A percentile compares a stretch with the other conserved stretches of the same genome.
phyloP scores from a whole-genome alignment of 257 asterid species.

The Ocimum tenuiflorum region DNA sequence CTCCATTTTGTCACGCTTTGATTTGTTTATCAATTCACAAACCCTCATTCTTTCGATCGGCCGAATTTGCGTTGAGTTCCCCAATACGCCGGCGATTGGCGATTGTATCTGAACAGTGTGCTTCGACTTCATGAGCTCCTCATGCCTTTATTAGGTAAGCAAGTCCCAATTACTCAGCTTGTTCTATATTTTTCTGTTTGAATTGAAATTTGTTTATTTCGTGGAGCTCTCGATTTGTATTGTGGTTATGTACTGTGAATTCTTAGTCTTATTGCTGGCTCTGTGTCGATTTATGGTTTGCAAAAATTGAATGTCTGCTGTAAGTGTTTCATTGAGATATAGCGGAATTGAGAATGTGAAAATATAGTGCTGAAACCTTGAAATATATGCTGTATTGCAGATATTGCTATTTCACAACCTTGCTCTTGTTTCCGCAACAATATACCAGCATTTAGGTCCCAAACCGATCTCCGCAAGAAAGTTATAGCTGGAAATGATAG shows the following conservation, averaged over 20 bases:
- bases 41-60: not conserved
- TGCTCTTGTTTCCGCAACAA: slow-evolving; percentile 58
- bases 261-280: not conserved
- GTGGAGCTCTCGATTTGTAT: not conserved
- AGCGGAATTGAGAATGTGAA: not conserved
- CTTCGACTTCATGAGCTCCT: slow-evolving; percentile 73
- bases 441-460: slow-evolving; percentile 43
- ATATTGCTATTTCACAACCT: slow-evolving; percentile 74
- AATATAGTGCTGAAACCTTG: slow-evolving; percentile 7
- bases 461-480: slow-evolving; percentile 26
- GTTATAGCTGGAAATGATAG: slow-evolving; percentile 37
- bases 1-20: slow-evolving; percentile 10
- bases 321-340: not conserved
- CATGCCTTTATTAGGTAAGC: slow-evolving; percentile 88
- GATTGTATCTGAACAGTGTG: slow-evolving; percentile 19
- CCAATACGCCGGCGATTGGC: slow-evolving; percentile 9
- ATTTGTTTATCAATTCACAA: slow-evolving; percentile 3
- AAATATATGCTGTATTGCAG: slow-evolving; percentile 44
- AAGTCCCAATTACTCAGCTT: not conserved
- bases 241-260: not conserved
- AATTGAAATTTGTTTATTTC: not conserved
- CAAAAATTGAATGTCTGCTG: not conserved
- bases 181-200: not conserved
- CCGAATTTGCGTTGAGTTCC: slow-evolving; percentile 22
- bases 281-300: not conserved